These are phyloP conservation scores for Kandelia obovata DNA, from an alignment of 345 rosid genomes.

Conservation along the genomic window DNA sequence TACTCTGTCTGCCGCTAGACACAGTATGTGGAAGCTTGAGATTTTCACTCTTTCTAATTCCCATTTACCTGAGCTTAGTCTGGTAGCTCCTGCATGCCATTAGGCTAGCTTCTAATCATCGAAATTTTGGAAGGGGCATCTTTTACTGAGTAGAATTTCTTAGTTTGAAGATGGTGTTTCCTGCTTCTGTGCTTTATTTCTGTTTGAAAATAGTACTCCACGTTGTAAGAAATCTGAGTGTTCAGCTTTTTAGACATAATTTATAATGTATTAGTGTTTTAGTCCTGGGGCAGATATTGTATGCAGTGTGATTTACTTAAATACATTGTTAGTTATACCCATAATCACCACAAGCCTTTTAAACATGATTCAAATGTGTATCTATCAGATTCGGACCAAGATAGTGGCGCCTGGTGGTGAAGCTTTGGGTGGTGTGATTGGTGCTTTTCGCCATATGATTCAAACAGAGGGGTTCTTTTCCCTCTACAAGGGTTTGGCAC, in stretches of 20 bases:
- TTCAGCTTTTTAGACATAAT: too few species aligned
- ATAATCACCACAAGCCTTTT: background rate
- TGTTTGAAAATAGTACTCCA: background rate
- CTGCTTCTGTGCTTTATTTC: too few species aligned
- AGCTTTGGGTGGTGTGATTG: conserved; percentile 64
- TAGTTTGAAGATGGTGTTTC: too few species aligned
- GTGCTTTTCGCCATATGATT: conserved; percentile 57
- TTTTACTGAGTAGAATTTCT: background rate
- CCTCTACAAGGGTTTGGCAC: conserved; percentile 64
- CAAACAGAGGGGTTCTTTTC: conserved; percentile 72
- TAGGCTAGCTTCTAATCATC: background rate
- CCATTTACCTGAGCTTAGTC: background rate
- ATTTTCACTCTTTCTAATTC: background rate
- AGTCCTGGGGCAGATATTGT: background rate
- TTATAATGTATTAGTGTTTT: too few species aligned
- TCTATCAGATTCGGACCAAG: conserved; percentile 61
- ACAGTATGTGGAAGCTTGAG: conserved; percentile 40
- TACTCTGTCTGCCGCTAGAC: conserved; percentile 71
- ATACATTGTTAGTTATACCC: background rate
- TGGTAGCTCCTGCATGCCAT: background rate
- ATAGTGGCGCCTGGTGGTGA: conserved; percentile 79
- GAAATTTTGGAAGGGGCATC: background rate
- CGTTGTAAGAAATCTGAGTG: too few species aligned
- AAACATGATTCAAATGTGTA: background rate
- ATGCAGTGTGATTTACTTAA: background rate